Conservation (phyloP, 495 filamentous ascomycete species). For the Antarctomyces pellizariae region DNA sequence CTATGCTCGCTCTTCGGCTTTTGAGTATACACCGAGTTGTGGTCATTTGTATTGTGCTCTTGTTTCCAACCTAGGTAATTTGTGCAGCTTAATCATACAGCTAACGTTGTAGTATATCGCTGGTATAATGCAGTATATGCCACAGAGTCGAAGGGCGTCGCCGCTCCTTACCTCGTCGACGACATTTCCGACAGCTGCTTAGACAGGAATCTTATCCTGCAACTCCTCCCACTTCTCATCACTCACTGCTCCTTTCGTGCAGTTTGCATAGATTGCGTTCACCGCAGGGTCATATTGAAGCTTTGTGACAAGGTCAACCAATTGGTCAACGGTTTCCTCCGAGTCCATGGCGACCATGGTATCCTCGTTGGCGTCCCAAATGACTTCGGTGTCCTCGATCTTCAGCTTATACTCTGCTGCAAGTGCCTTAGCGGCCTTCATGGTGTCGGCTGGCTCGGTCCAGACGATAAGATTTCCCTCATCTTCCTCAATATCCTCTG, state of each 20-base stretch:
- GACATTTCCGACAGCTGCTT: too few relatives aligned
- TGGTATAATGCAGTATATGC: conserved; percentile 8
- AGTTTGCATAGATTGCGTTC: conserved; percentile 45
- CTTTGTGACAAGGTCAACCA: conserved; percentile 28
- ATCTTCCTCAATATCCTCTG: conserved; percentile 53
- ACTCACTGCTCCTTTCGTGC: conserved; percentile 18
- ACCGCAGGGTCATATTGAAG: conserved; percentile 38
- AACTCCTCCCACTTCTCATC: conserved; percentile 25
- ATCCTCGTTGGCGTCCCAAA: conserved; percentile 70
- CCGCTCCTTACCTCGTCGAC: too few relatives aligned
- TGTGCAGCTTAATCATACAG: too few relatives aligned
- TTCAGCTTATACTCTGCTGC: conserved; percentile 32
- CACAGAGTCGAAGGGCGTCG: conserved; percentile 1
- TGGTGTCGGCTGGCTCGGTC: conserved; percentile 49
- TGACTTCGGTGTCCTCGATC: conserved; percentile 47
- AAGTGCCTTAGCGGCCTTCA: conserved; percentile 36
- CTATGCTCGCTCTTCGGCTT: too few relatives aligned
- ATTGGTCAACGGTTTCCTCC: conserved; percentile 21
- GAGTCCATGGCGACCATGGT: conserved; percentile 35
- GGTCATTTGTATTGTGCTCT: too few relatives aligned
- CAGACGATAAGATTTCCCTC: conserved; percentile 46
- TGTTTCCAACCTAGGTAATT: too few relatives aligned
- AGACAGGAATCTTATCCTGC: conserved; percentile 21
- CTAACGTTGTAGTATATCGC: too few relatives aligned
- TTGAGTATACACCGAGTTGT: too few relatives aligned